A percentile compares a stretch with the other conserved stretches of the same genome.
Conservation (phyloP, 345 rosid species). For the Camelina laxa region DNA sequence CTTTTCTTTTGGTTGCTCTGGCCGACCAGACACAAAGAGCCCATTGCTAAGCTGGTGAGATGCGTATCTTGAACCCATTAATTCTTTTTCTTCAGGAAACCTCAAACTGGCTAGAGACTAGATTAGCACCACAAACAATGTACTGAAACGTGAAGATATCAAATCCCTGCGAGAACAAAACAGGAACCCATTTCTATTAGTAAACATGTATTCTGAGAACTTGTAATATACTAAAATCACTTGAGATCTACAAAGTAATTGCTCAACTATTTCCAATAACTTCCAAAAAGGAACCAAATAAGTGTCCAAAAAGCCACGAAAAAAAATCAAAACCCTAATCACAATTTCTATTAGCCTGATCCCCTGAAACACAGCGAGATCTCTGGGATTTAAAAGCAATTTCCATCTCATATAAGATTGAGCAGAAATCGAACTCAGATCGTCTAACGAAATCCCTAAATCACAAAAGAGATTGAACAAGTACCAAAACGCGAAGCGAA, state of each 20-base stretch:
- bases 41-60: constrained; percentile 99
- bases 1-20: constrained; percentile 96
- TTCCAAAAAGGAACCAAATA: constrained; percentile 5
- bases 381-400: background rate
- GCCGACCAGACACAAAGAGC: constrained; percentile 93
- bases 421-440: constrained; percentile 23
- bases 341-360: background rate
- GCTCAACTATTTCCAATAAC: background rate
- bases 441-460: constrained; percentile 14
- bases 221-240: background rate
- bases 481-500: constrained; percentile 14
- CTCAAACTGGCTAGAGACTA: constrained; percentile 21
- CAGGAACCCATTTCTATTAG: constrained; percentile 1
- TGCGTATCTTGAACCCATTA: constrained; percentile 95
- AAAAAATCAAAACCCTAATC: constrained; percentile 20
- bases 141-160: constrained; percentile 15
- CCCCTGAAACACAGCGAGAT: constrained; percentile 19
- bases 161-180: constrained; percentile 27
- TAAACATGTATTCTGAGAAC: background rate
- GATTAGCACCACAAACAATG: constrained; percentile 21
- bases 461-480: constrained; percentile 1
- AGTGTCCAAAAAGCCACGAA: background rate
- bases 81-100: constrained; percentile 24
- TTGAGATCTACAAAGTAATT: constrained; percentile 1
- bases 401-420: background rate